Percentiles rank a stretch among this genome's conserved stretches.
phyloP scores from a whole-genome alignment of 2,329 filamentous ascomycete species.

The Bimuria novae-zelandiae region DNA sequence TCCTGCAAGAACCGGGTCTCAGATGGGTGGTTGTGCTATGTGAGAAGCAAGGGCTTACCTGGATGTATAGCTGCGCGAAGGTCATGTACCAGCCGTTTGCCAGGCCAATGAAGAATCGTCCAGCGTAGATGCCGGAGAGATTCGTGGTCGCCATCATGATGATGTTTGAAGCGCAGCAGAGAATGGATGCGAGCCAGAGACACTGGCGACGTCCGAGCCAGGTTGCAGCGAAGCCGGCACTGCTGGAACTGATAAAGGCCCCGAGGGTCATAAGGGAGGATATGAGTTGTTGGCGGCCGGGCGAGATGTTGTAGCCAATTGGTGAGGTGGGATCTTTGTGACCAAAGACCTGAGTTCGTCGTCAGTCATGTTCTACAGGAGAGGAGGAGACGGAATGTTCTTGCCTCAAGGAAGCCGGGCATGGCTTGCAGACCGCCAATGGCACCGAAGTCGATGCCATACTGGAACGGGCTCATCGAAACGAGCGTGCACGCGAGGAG shows the following conservation, averaged over 20 bases:
- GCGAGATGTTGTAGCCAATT: constrained; percentile 53
- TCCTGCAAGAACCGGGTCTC: too few relatives aligned
- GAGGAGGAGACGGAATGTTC: constrained; percentile 7
- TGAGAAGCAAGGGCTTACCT: constrained; percentile 38
- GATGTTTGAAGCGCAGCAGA: constrained; percentile 52
- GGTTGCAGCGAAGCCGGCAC: constrained; percentile 38
- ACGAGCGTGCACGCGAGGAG: constrained; percentile 55
- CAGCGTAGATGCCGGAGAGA: constrained; percentile 60
- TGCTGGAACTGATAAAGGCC: constrained; percentile 50
- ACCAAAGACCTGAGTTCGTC: constrained; percentile 31
- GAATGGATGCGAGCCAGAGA: constrained; percentile 54
- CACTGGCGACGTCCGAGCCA: constrained; percentile 50
- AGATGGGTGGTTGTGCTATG: too few relatives aligned
- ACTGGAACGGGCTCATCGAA: constrained; percentile 58
- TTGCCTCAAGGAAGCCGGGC: constrained; percentile 54
- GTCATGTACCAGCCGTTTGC: constrained; percentile 60
- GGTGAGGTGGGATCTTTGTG: constrained; percentile 31
- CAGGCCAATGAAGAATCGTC: constrained; percentile 60
- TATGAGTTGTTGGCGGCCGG: constrained; percentile 50
- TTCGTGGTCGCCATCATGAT: constrained; percentile 62
- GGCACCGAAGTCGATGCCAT: constrained; percentile 58
- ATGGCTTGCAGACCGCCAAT: constrained; percentile 59
- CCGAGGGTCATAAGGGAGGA: constrained; percentile 54
- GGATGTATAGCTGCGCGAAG: constrained; percentile 58
- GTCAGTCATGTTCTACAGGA: constrained; percentile 4